Conservation (phyloP, 805 yeast species). For the Isabelozyma pseudorhagii region DNA sequence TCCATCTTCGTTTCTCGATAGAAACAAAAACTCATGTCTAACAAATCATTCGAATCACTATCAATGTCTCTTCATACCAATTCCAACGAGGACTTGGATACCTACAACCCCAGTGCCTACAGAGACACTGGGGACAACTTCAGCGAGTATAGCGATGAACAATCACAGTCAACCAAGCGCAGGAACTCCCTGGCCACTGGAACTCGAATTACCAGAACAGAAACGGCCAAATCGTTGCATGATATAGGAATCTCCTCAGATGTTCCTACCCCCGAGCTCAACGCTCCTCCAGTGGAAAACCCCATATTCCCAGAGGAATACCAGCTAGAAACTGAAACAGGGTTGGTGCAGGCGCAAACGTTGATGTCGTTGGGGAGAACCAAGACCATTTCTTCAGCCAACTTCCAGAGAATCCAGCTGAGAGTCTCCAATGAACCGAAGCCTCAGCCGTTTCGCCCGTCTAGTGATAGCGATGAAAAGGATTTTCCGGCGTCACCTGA, state of each 20-base stretch:
- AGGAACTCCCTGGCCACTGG: neutral
- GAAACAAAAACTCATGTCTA: neutral
- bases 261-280: constrained; percentile 52
- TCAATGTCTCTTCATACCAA: too few relatives aligned
- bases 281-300: constrained; percentile 43
- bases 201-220: constrained; percentile 50
- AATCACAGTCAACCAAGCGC: constrained; percentile 25
- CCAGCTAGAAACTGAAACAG: constrained; percentile 82
- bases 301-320: constrained; percentile 93
- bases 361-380: constrained; percentile 64
- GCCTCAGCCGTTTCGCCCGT: constrained; percentile 15
- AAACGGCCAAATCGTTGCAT: constrained; percentile 67
- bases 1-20: neutral
- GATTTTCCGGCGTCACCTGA: constrained; percentile 21
- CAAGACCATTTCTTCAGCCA: constrained; percentile 8
- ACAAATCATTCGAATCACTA: neutral
- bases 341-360: constrained; percentile 78
- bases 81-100: neutral
- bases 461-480: constrained; percentile 9
- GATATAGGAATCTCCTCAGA: constrained; percentile 58
- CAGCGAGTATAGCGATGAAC: constrained; percentile 40
- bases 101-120: neutral
- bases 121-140: neutral
- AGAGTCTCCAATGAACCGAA: neutral
- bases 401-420: neutral